Evolutionary conservation across 2,329 filamentous ascomycete species (phyloP).

Genomic region (Fusarium poae): DNA sequence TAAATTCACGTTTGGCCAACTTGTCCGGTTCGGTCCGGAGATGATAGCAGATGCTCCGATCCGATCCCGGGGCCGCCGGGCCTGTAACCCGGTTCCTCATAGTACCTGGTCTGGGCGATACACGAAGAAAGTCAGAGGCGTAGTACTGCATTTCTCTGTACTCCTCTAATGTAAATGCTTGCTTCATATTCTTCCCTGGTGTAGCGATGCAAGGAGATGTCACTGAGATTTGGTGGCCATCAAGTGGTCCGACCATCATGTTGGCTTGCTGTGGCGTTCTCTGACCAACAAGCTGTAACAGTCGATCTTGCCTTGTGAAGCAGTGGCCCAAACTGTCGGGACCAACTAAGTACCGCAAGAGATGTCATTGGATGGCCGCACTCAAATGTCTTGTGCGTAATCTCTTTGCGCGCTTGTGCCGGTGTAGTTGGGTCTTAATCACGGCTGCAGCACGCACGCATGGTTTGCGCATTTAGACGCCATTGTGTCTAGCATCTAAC

Average conservation of each 20-base stretch:
- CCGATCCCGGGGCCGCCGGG: conserved; percentile 40
- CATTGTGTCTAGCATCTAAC: background rate
- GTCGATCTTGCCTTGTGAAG: conserved; percentile 43
- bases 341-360: conserved; percentile 27
- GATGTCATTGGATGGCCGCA: conserved; percentile 39
- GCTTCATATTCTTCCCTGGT: background rate
- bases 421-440: conserved; percentile 7
- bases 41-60: conserved; percentile 17
- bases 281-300: conserved; percentile 42
- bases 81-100: conserved; percentile 40
- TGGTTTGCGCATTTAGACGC: conserved; percentile 25
- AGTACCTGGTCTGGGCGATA: background rate
- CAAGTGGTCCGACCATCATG: conserved; percentile 21
- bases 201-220: background rate
- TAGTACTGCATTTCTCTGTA: background rate
- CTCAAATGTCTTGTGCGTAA: conserved; percentile 28
- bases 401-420: conserved; percentile 22
- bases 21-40: conserved; percentile 31
- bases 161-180: background rate
- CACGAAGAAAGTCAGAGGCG: background rate
- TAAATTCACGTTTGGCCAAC: conserved; percentile 21
- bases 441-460: conserved; percentile 26
- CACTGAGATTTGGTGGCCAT: background rate
- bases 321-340: conserved; percentile 46
- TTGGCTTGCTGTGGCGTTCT: conserved; percentile 43